Evolutionary conservation across 306 rosid species (phyloP).

Genomic region (Betula pendula): DNA sequence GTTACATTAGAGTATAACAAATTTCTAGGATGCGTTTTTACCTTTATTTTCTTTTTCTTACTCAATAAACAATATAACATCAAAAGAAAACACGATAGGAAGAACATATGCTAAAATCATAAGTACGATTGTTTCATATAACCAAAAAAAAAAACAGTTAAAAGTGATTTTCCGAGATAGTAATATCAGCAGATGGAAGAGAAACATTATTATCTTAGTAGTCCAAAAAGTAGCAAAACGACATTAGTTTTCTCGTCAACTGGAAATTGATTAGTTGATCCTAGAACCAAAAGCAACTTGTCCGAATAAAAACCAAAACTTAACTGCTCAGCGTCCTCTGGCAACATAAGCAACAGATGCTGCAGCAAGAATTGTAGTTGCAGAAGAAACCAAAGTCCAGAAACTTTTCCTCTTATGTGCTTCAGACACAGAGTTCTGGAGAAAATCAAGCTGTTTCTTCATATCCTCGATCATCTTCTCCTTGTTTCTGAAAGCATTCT

Average conservation of each 20-base stretch:
- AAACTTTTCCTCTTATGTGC: slow-evolving; percentile 57
- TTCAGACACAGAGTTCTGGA: slow-evolving; percentile 37
- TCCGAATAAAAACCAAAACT: slow-evolving; percentile 23
- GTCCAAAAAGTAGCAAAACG: slow-evolving; percentile 23
- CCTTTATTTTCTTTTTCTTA: too few relatives aligned
- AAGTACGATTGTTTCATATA: neutral
- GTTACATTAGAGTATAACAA: neutral
- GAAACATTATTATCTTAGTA: slow-evolving; percentile 28
- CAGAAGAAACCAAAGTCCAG: slow-evolving; percentile 65
- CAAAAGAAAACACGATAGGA: neutral
- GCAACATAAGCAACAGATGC: slow-evolving; percentile 64
- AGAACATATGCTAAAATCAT: neutral
- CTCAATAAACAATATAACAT: neutral
- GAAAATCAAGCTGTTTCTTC: slow-evolving; percentile 44
- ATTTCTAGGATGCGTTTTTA: neutral
- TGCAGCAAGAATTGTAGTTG: slow-evolving; percentile 64
- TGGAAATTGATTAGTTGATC: slow-evolving; percentile 30
- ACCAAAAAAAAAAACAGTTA: neutral
- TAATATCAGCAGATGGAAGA: neutral
- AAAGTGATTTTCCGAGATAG: slow-evolving; percentile 10
- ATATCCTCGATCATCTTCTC: slow-evolving; percentile 55
- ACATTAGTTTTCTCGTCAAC: slow-evolving; percentile 21
- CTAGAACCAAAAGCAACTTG: slow-evolving; percentile 20
- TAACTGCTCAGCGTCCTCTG: slow-evolving; percentile 54
- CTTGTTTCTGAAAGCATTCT: slow-evolving; percentile 58